Base-by-base conservation (phyloP, 139 green algal species). In the Chlorella vulgaris region DNA sequence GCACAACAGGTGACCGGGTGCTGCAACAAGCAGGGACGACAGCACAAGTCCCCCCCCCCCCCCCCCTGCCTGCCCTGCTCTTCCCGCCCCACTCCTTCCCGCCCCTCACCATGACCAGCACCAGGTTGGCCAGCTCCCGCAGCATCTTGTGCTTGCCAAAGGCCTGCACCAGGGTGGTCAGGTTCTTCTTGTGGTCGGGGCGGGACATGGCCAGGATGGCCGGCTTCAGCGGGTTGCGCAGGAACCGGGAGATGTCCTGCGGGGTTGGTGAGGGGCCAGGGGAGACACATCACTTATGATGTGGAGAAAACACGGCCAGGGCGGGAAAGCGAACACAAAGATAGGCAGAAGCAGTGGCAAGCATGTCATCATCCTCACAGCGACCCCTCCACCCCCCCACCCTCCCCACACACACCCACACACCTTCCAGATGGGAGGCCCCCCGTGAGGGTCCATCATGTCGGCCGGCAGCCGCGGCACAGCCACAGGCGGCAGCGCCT, bases 171-270 rank as follows among this genome's bases (percentile, higher is more conserved):
- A 99, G 90, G n/a, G 92, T 93, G n/a, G 89, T 91, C 83, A 99
- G 88, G 91, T 99, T 99, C 89, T 99, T 99, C 90, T 99, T 99
- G 50, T 94, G 88, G 83, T 98, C 96, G 28, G 96, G 94, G 3
- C 96, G 92, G 43, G 77, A 89, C 92, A 99, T 97, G 65, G 95
- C 95, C 82, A 99, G 90, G 53, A 99, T 94, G 31, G 93, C 96
- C 4, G 96, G 96, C 91, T 98, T 98, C 78, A 89, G 87, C 1
- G 95, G 96, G 88, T 98, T 97, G 71, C 88, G 86, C 83, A 98
- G 88, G 89, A 98, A 99, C 35, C 90, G 87, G 38, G 82, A 83
- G 62, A 98, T 92, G 5, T 89, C 86, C 81, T 89, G 84, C 71
- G 26, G 5, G 36, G 29, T 7, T 51, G 43, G 7, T 28, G 22